A percentile compares a stretch with the other conserved stretches of the same genome.
These are phyloP conservation scores for Perkinsus olseni DNA, from an alignment of 169 alveolate species.

Conservation along the genomic window DNA sequence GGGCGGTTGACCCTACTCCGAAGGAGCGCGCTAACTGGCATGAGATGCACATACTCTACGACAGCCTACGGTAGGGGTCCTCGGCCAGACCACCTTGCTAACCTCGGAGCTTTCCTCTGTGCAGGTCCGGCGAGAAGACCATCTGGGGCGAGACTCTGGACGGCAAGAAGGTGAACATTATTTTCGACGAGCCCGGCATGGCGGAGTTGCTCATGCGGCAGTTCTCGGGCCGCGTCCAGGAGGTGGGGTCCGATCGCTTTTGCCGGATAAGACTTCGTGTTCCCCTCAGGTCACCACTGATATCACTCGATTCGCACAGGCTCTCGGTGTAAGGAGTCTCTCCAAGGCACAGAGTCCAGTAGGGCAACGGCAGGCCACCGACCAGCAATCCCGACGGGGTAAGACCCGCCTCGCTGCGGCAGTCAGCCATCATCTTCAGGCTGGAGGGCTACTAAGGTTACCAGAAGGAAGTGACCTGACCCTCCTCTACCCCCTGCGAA, in stretches of 20 bases:
- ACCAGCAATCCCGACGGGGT: too few species aligned
- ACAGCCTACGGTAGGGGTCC: background rate
- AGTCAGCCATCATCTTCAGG: background rate
- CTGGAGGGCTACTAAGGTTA: background rate
- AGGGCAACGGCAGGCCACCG: background rate
- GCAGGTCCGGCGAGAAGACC: background rate
- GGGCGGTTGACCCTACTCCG: background rate
- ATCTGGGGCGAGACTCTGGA: background rate
- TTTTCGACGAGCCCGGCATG: background rate
- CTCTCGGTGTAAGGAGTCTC: background rate
- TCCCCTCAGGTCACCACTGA: background rate
- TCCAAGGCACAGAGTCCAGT: background rate
- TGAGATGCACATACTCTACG: background rate
- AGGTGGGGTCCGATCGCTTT: background rate
- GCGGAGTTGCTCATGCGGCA: background rate
- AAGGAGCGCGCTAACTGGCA: background rate
- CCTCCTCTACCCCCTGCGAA: too few species aligned
- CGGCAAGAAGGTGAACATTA: background rate
- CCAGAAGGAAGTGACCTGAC: background rate
- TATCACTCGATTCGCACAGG: background rate
- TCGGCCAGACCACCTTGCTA: background rate
- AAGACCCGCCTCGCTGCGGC: too few species aligned
- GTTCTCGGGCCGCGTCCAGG: background rate
- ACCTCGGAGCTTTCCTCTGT: background rate
- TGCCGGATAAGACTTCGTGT: background rate